These are phyloP conservation scores for Penicillium sp. DNA, from an alignment of 2,329 filamentous ascomycete species.

Conservation along the genomic window DNA sequence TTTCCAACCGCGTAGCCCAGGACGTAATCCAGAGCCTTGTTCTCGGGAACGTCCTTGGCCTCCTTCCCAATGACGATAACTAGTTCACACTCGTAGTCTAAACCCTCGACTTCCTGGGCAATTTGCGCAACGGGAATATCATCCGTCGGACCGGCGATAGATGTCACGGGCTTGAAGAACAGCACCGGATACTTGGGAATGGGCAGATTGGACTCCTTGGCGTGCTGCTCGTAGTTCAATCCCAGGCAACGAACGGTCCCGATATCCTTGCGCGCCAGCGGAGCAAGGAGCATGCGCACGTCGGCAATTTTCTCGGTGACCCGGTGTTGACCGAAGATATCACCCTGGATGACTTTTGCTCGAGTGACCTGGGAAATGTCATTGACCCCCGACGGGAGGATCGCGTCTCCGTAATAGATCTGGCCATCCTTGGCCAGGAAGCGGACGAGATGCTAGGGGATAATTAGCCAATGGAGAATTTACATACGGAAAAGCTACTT, in stretches of 20 bases:
- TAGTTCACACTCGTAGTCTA: constrained; percentile 81
- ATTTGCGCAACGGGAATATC: constrained; percentile 64
- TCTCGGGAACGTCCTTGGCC: constrained; percentile 63
- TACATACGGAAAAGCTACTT: constrained; percentile 20
- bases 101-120: constrained; percentile 63
- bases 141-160: constrained; percentile 63
- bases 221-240: constrained; percentile 70
- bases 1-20: constrained; percentile 74
- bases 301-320: constrained; percentile 62
- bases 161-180: constrained; percentile 70
- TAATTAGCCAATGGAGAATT: neutral
- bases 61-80: constrained; percentile 69
- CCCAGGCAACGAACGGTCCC: constrained; percentile 68
- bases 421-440: constrained; percentile 70
- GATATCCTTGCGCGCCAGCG: constrained; percentile 62
- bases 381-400: constrained; percentile 59
- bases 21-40: constrained; percentile 67
- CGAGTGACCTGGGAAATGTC: constrained; percentile 62
- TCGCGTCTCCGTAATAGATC: constrained; percentile 71
- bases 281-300: constrained; percentile 57
- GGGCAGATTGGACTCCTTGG: constrained; percentile 66
- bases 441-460: constrained; percentile 63
- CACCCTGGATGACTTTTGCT: constrained; percentile 63
- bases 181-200: constrained; percentile 69
- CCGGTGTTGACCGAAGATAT: constrained; percentile 63